These are phyloP conservation scores for Nannizziopsis barbatae DNA, from an alignment of 2,329 filamentous ascomycete genomes.

Conservation along the genomic window DNA sequence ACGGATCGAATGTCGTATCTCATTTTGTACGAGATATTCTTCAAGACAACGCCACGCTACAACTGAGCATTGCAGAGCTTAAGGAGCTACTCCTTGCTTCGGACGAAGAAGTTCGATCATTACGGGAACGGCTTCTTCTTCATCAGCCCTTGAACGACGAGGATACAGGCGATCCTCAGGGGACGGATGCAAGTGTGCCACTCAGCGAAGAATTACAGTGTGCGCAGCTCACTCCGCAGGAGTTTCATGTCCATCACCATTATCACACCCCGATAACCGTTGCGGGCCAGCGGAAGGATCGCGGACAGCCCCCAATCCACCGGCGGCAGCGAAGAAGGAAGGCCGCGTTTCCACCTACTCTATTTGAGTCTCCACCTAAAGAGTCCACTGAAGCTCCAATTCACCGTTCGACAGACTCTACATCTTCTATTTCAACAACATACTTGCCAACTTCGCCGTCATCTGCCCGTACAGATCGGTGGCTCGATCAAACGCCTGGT, in stretches of 20 bases:
- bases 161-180: conserved; percentile 12
- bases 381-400: conserved; percentile 13
- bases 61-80: conserved; percentile 82
- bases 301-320: conserved; percentile 32
- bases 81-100: conserved; percentile 82
- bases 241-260: conserved; percentile 88
- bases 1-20: conserved; percentile 63
- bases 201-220: conserved; percentile 61
- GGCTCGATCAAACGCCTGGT: conserved; percentile 51
- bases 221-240: conserved; percentile 47
- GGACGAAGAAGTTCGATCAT: conserved; percentile 81
- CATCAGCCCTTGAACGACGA: conserved; percentile 48
- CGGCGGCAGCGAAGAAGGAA: conserved; percentile 63
- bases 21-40: conserved; percentile 94
- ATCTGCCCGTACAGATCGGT: conserved; percentile 47
- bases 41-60: conserved; percentile 87
- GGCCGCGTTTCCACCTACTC: conserved; percentile 44
- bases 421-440: conserved; percentile 24
- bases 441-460: conserved; percentile 30
- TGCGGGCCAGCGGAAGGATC: conserved; percentile 41
- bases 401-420: conserved; percentile 23
- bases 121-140: conserved; percentile 68
- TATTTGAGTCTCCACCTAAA: conserved; percentile 26
- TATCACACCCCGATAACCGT: conserved; percentile 61
- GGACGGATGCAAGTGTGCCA: conserved; percentile 38